Percentiles rank a stretch among this genome's conserved stretches.
Evolutionary conservation across 2,329 filamentous ascomycete species (phyloP).

Genomic region (Stagonosporopsis rhizophila): DNA sequence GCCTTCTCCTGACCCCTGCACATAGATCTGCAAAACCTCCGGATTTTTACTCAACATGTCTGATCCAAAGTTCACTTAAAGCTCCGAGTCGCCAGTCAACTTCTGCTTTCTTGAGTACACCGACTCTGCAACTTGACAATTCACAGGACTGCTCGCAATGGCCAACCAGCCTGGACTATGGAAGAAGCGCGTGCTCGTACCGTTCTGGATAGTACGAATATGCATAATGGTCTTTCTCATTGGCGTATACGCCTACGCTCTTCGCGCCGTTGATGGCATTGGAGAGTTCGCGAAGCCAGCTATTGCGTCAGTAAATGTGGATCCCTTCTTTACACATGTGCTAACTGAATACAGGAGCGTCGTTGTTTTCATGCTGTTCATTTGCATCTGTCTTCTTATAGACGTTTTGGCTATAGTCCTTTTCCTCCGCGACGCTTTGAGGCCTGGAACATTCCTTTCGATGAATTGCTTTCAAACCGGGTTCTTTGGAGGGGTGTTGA

Average conservation of each 20-base stretch:
- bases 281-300: slow-evolving; percentile 27
- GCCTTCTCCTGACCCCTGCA: slow-evolving; percentile 29
- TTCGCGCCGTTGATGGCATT: slow-evolving; percentile 28
- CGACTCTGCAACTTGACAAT: neutral
- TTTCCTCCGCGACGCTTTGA: slow-evolving; percentile 43
- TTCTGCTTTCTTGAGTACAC: neutral
- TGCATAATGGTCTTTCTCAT: slow-evolving; percentile 45
- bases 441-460: slow-evolving; percentile 44
- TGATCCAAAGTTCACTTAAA: slow-evolving; percentile 6
- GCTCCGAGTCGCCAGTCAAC: neutral
- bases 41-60: slow-evolving; percentile 9
- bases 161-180: slow-evolving; percentile 34
- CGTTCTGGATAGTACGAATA: slow-evolving; percentile 47
- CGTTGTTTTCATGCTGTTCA: slow-evolving; percentile 43
- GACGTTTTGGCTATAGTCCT: slow-evolving; percentile 46
- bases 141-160: slow-evolving; percentile 30
- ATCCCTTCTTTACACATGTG: neutral
- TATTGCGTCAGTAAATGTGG: slow-evolving; percentile 28
- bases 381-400: slow-evolving; percentile 43
- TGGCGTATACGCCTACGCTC: slow-evolving; percentile 33
- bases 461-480: slow-evolving; percentile 47
- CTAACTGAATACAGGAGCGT: slow-evolving; percentile 37
- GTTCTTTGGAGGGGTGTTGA: slow-evolving; percentile 44
- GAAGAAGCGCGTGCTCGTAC: slow-evolving; percentile 50
- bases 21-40: slow-evolving; percentile 14